A percentile compares a stretch with the other conserved stretches of the same genome.
Conservation (phyloP, 371 early-diverging fungal species). For the Funneliformis caledonium region DNA sequence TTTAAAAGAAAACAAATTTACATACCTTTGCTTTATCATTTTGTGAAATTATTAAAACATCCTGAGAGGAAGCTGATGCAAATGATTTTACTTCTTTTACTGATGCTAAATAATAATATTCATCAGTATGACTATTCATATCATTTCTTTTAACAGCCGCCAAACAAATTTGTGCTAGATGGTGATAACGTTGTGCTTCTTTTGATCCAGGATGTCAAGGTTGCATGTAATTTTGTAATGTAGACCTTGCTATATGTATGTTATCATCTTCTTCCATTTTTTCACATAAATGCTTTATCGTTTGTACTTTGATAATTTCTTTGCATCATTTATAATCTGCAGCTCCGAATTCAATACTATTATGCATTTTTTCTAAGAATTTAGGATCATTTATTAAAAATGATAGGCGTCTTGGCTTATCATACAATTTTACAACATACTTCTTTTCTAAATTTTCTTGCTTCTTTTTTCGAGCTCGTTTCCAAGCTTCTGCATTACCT, state of each 20-base stretch:
- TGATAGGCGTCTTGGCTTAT: neutral
- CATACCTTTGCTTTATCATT: slow-evolving; percentile 3
- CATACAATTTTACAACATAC: neutral
- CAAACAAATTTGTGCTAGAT: too few relatives aligned
- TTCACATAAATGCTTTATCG: too few relatives aligned
- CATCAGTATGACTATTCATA: neutral
- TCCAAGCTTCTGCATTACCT: too few relatives aligned
- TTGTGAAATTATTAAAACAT: too few relatives aligned
- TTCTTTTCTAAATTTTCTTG: neutral
- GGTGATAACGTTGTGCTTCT: neutral
- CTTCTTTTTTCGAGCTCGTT: neutral
- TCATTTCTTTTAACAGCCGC: neutral
- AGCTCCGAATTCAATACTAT: neutral
- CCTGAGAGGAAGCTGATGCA: neutral
- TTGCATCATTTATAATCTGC: neutral
- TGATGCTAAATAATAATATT: neutral
- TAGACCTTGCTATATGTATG: too few relatives aligned
- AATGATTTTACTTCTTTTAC: neutral
- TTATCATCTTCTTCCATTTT: too few relatives aligned
- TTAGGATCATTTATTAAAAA: too few relatives aligned
- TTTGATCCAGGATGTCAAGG: neutral
- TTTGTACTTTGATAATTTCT: neutral
- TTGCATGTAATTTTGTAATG: too few relatives aligned
- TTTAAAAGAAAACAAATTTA: too few relatives aligned
- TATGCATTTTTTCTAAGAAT: neutral